A percentile compares a stretch with the other conserved stretches of the same genome.
Evolutionary conservation across 495 filamentous ascomycete genomes (phyloP).

Genomic region (Tuber umbilicatum): DNA sequence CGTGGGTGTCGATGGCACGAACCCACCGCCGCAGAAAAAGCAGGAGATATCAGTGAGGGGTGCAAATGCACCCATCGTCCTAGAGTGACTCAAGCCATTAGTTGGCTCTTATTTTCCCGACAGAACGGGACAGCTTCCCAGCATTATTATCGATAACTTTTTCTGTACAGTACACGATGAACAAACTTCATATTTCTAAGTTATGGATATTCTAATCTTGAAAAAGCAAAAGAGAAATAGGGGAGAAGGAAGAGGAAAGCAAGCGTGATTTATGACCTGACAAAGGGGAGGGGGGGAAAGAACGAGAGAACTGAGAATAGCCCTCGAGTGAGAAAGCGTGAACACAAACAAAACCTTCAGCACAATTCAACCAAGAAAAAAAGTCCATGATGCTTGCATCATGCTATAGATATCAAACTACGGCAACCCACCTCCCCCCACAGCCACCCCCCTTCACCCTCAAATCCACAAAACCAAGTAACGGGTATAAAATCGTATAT

Average conservation of each 20-base stretch:
- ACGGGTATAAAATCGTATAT: slow-evolving; percentile 4
- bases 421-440: background rate
- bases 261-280: background rate
- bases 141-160: background rate
- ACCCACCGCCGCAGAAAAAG: background rate
- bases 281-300: background rate
- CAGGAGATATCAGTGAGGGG: background rate
- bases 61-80: background rate
- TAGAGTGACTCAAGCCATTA: background rate
- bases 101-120: background rate
- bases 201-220: background rate
- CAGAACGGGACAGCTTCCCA: background rate
- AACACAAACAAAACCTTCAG: background rate
- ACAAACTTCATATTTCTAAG: slow-evolving; percentile 4
- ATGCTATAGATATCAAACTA: background rate
- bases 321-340: background rate
- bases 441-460: background rate
- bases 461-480: background rate
- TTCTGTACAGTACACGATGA: background rate
- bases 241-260: background rate
- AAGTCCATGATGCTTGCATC: background rate
- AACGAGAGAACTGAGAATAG: background rate
- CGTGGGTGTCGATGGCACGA: background rate
- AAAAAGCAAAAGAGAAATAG: background rate
- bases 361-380: background rate